Evolutionary conservation across 2,329 filamentous ascomycete species (phyloP), one percentile per base, ranked within the genome.

Genomic region (Rutstroemia sp.): DNA sequence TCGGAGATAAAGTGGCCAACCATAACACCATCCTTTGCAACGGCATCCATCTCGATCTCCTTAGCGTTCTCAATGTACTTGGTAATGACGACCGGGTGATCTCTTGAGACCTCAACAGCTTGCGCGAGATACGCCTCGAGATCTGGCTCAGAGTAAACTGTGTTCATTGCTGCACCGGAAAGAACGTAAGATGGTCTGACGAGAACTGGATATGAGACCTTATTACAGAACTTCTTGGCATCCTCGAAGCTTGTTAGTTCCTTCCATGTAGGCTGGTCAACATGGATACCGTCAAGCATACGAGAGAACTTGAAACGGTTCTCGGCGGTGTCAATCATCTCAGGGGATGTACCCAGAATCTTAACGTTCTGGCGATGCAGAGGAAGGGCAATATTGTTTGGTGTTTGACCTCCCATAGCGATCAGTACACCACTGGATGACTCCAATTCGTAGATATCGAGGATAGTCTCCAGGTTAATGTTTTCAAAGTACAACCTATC

Each of bases 371-470:
- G 94, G 51, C 97, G 90, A 75, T 97, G 92, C 4, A 99, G 83
- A 64, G 89, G 88, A 49, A 97, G 85, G 3, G 94, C 94, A 69
- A 97, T 96, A 77, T 97, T 97, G 75, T 99, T 94, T 3, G 94
- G 92, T 58, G 97, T 82, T 74, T 99, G 94, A 45, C 94, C 94
- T 69, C 94, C 94, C 10, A 97, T 91, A 58, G 91, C 96, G 7
- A 97, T 92, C 4, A 97, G 91, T 23, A 97, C 90, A 65, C 92
- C 92, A 54, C 79, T 83, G 6, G 92, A 86, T 58, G 78, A 77
- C 73, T 97, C 94, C 16, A 97, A 81, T 72, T 97, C 94, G 71
- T 96, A 96, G 63, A 97, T 97, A 72, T 99, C 94, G 90, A 97
- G 95, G 9, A 97, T 92, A 69, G 92, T 87, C 76, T 97, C 94